Base-by-base conservation (phyloP, 176 grass and related monocot genomes). In the Areca catechu region DNA sequence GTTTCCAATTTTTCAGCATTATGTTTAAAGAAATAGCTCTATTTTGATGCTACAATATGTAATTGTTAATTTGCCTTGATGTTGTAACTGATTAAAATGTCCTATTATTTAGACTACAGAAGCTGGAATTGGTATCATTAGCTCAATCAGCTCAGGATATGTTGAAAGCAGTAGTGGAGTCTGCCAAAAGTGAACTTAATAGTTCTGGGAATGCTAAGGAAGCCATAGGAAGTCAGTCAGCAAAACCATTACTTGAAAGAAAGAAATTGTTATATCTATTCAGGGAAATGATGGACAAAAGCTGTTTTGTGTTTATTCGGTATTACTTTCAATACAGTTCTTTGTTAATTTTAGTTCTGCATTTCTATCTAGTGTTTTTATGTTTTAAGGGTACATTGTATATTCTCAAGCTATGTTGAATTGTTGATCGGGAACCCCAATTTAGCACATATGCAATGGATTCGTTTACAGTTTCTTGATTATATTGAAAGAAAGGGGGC, bases 191-290 rank as follows among this genome's bases (percentile, higher is more conserved):
- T 54, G 71, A 85, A 47, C 48, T 85, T 63, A 66, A 23, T 14
- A 61, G 27, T 29, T 49, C 51, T 9, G 73, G 62, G 52, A 74
- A 67, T 56, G 17, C 61, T 67, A 65, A 70, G 65, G 54, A 64
- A 68, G 71, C 77, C 57, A 25, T 82, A 76, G 19, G 85, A 17
- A 81, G 90, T 20, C 56, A 71, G 5, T 54, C 34, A 63, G 4
- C 61, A 56, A 72, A 82, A 78, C 37, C 34, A 53, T 22, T 73
- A 28, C 50, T 62, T 3, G 65, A 68, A 60, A 85, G 81, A 73
- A 64, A 65, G 62, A 91, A 85, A 78, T 97, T 0, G 61, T 85
- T n/a, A 78, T 97, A 72, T 80, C 76, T 20, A 57, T 97, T 62
- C 78, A 97, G 76, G 83, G 80, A 30, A 97, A 88, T 63, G 69